These are phyloP conservation scores for Astragalus membranaceus DNA, from an alignment of 306 rosid species.

Conservation along the genomic window DNA sequence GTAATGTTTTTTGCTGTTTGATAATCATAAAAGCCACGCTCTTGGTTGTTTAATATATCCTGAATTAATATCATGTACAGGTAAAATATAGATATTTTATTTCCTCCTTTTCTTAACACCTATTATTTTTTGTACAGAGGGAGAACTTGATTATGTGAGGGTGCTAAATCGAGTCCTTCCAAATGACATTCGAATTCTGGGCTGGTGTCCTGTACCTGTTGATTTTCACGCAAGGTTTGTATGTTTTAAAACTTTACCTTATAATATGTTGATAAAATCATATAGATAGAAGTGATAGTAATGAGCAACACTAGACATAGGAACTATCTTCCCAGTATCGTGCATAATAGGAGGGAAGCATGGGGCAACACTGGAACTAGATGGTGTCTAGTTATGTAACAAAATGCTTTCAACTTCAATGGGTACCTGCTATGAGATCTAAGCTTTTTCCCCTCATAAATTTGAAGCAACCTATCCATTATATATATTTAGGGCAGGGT, in stretches of 20 bases:
- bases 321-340: background rate
- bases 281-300: slow-evolving; percentile 11
- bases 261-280: slow-evolving; percentile 13
- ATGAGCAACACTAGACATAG: background rate
- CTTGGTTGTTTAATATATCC: background rate
- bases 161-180: slow-evolving; percentile 88
- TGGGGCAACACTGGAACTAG: slow-evolving; percentile 3
- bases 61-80: background rate
- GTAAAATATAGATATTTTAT: background rate
- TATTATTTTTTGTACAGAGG: slow-evolving; percentile 35
- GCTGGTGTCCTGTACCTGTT: slow-evolving; percentile 80
- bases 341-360: background rate
- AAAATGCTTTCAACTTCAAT: slow-evolving; percentile 2
- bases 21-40: background rate
- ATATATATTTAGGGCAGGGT: too few species aligned
- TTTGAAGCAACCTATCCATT: slow-evolving; percentile 7
- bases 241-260: slow-evolving; percentile 10
- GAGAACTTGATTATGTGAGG: slow-evolving; percentile 86
- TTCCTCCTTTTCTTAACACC: slow-evolving; percentile 2
- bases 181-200: slow-evolving; percentile 69
- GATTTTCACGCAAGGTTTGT: slow-evolving; percentile 91
- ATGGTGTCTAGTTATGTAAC: background rate
- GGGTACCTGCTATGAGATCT: background rate
- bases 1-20: background rate
- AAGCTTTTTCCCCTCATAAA: background rate